phyloP scores from a whole-genome alignment of 2,329 filamentous ascomycete genomes.

The Fusarium setosum region DNA sequence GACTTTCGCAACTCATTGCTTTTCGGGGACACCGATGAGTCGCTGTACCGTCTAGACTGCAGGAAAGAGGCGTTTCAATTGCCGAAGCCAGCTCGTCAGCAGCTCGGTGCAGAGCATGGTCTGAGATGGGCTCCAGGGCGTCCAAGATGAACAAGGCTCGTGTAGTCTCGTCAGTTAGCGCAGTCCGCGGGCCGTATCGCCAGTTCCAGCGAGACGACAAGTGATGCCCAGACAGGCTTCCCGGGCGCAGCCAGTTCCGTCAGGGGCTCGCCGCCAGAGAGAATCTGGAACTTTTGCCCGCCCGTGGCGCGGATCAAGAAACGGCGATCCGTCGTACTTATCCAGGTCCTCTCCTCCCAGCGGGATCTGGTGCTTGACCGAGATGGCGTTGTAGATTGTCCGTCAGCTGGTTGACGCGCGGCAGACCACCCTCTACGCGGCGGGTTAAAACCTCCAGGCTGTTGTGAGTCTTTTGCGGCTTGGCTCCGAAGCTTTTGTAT shows the following conservation, averaged over 20 bases:
- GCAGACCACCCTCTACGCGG: slow-evolving; percentile 21
- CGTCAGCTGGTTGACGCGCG: slow-evolving; percentile 32
- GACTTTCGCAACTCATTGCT: not conserved
- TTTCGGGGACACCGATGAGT: not conserved
- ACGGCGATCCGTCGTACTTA: slow-evolving; percentile 30
- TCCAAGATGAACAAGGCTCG: slow-evolving; percentile 6
- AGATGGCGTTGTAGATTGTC: slow-evolving; percentile 39
- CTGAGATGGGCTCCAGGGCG: slow-evolving; percentile 5
- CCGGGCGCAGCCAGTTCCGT: slow-evolving; percentile 18
- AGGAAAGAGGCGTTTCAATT: not conserved
- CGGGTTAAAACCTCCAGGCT: slow-evolving; percentile 32
- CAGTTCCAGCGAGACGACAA: slow-evolving; percentile 37
- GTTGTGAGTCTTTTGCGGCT: slow-evolving; percentile 25
- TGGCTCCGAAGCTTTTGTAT: slow-evolving; percentile 31
- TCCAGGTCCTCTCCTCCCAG: slow-evolving; percentile 34
- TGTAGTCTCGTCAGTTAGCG: slow-evolving; percentile 12
- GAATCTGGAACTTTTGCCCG: slow-evolving; percentile 10
- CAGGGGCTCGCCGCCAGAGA: slow-evolving; percentile 3
- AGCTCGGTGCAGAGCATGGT: not conserved
- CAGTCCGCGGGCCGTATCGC: slow-evolving; percentile 30
- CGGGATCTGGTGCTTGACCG: slow-evolving; percentile 33
- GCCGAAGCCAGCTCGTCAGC: slow-evolving; percentile 5
- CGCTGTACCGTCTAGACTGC: not conserved
- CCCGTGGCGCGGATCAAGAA: slow-evolving; percentile 21
- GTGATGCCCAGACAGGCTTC: slow-evolving; percentile 32